Evolutionary conservation across 2,329 filamentous ascomycete species (phyloP), one percentile per base, ranked within the genome.

Genomic region (Drechslerella coelobrocha): DNA sequence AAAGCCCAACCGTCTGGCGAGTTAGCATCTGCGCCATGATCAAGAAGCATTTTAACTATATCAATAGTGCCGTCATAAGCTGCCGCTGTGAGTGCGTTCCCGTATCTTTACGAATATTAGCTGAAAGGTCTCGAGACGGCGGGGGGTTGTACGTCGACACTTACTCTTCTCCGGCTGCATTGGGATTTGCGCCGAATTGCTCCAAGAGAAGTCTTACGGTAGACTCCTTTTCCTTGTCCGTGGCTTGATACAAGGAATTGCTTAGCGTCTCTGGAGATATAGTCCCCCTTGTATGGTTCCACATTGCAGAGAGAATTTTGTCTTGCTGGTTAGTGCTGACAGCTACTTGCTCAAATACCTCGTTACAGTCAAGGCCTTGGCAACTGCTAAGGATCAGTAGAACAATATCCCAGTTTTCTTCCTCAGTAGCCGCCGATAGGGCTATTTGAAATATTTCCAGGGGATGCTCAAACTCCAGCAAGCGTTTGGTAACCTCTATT

Each of bases 121-220:
- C 24, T 43, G 7, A 5, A 27, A 0, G 8, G 48, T 55, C 75
- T 39, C 72, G 74, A 1, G 27, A 21, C 2, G 14, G 14, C 12
- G 14, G 34, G 7, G 26, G 7, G 1, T 7, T 54, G 14, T 37
- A 21, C 12, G 12, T 39, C 7, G 6, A 41, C 7, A 73, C 79
- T 75, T 76, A 81, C 79, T 78, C 76, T 62, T 77, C 66, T 0
- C 80, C 79, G 2, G 77, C 80, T 0, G 79, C 79, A 59, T 81
- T 79, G 0, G 80, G 76, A 19, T 77, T 74, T 1, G 79, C 80
- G 9, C 75, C 74, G 41, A 78, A 81, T 7, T 75, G 74, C 8
- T 75, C 74, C 10, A 81, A 39, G 0, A 81, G 74, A 1, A 81
- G 17, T 47, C 78, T 76, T 1, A 81, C 79, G 0, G 79, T 80